phyloP scores from a whole-genome alignment of 2,329 filamentous ascomycete species.

The Scedosporium dehoogii region DNA sequence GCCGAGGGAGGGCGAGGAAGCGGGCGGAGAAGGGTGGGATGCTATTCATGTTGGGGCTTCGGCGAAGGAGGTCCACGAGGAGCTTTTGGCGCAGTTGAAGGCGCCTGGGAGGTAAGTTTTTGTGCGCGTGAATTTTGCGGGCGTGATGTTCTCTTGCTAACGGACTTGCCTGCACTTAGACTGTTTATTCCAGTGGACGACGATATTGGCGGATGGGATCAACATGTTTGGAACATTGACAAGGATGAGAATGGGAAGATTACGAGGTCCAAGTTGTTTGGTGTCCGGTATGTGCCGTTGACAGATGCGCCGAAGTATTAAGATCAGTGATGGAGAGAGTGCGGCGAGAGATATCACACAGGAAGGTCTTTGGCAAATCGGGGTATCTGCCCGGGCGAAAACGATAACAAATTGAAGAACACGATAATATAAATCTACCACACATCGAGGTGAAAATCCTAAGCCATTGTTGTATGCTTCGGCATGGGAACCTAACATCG shows the following conservation, averaged over 20 bases:
- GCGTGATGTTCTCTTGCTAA: constrained; percentile 7
- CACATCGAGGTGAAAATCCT: too few species aligned
- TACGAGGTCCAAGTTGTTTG: constrained; percentile 52
- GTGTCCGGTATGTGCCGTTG: constrained; percentile 68
- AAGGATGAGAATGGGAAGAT: constrained; percentile 58
- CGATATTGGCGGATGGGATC: constrained; percentile 31
- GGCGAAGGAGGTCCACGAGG: constrained; percentile 60
- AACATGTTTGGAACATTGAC: constrained; percentile 66
- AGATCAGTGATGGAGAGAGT: neutral
- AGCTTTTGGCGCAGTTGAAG: constrained; percentile 67
- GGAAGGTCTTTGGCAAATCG: too few species aligned
- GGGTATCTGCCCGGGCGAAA: too few species aligned
- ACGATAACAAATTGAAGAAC: too few species aligned
- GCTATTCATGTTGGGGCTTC: constrained; percentile 93
- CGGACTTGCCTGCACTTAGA: constrained; percentile 20
- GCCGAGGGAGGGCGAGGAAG: constrained; percentile 31
- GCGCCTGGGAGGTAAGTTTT: constrained; percentile 54
- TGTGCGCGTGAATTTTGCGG: neutral
- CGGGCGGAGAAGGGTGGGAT: constrained; percentile 58
- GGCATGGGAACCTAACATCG: too few species aligned
- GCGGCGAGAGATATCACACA: neutral
- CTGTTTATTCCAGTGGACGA: constrained; percentile 71
- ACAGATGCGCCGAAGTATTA: constrained; percentile 50
- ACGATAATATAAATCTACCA: too few species aligned
- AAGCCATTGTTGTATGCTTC: too few species aligned